phyloP scores from a whole-genome alignment of 2,329 filamentous ascomycete genomes.

The Shiraia sp. region DNA sequence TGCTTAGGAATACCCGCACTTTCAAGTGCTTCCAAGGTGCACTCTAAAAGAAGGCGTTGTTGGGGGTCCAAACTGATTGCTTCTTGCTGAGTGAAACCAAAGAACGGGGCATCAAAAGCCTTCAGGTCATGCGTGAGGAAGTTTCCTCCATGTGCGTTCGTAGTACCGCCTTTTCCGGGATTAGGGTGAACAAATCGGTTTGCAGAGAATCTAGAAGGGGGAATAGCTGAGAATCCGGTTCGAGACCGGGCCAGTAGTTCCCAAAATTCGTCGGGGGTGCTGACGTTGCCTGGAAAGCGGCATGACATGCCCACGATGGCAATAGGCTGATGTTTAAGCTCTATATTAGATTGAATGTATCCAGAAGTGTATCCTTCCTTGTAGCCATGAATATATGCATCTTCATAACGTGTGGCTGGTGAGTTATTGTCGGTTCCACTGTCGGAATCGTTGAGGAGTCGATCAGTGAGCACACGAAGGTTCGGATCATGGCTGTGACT shows the following conservation, averaged over 20 bases:
- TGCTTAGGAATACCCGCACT: conserved; percentile 39
- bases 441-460: neutral
- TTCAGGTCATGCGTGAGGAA: conserved; percentile 26
- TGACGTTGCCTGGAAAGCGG: conserved; percentile 27
- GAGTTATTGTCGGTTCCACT: conserved; percentile 1
- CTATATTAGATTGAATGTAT: conserved; percentile 13
- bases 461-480: too few relatives aligned
- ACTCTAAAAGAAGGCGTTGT: conserved; percentile 39
- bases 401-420: conserved; percentile 9
- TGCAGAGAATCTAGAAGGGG: conserved; percentile 44
- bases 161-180: conserved; percentile 41
- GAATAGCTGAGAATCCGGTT: conserved; percentile 41
- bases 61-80: conserved; percentile 37
- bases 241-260: conserved; percentile 26
- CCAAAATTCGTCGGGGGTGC: conserved; percentile 33
- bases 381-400: conserved; percentile 22
- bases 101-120: conserved; percentile 37
- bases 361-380: conserved; percentile 17
- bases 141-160: conserved; percentile 29
- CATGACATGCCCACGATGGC: conserved; percentile 48
- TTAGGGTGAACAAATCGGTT: conserved; percentile 44
- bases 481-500: neutral
- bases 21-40: conserved; percentile 47
- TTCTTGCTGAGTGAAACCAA: conserved; percentile 32
- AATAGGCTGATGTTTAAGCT: conserved; percentile 24